Evolutionary conservation across 495 filamentous ascomycete species (phyloP), one percentile per base, ranked within the genome.

Genomic region (Astrocystis sublimbata): DNA sequence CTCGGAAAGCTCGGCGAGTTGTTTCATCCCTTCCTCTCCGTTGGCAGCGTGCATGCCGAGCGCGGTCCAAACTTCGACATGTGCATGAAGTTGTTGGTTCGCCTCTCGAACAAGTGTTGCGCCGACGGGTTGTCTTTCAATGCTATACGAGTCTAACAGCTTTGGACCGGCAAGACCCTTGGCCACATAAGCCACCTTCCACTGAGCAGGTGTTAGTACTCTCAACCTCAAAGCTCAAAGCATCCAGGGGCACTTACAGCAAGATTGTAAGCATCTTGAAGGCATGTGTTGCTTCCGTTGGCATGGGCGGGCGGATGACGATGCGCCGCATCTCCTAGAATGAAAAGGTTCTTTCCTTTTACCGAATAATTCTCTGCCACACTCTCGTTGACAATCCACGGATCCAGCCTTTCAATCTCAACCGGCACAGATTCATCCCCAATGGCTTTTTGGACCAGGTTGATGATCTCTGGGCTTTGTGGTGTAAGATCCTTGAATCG

Each of bases 261-360:
- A 10, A 85, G 65, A 52, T 85, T 85, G 61, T 76, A 83, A 0
- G 81, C 77, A 62, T 85, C 83, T 72, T 83, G 80, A 6, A 84
- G 75, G 61, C 81, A 83, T 15, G 80, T 83, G 52, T 85, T 85
- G 17, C 73, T 76, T 10, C 82, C 83, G 2, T 83, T 76, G 0
- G 79, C 81, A 59, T 82, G 80, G 1, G 76, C 67, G 7, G 81
- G 81, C 0, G 82, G 80, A 58, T 85, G 83, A 1, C 80, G 75
- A 59, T 84, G 82, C 4, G 79, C 77, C 0, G 80, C 80, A 65
- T 83, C 83, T 17, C 82, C 81, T 12, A 85, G 69, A 54, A 80
- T 81, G 65, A 82, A 84, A 17, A 62, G n/a, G 23, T 54, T 60
- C 10, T 24, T 40, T 9, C 60, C 57, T 4, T 64, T 51, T 6